Conservation (phyloP, 1,284 basidiomycete genomes). For the Apiotrichum sp. region DNA sequence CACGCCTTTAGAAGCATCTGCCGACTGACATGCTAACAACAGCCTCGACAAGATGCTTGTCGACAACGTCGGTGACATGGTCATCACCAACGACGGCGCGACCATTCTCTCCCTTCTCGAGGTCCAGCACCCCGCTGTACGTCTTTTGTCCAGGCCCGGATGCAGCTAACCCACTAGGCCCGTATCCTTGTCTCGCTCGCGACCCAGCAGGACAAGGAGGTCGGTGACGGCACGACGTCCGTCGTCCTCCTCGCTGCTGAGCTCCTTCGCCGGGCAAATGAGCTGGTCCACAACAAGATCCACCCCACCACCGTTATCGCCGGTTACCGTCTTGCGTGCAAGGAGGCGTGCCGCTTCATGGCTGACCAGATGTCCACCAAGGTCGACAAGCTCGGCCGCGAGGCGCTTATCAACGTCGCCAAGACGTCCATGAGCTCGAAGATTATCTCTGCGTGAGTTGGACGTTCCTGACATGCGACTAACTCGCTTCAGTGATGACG, state of each 20-base stretch:
- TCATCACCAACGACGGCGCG: conserved; percentile 98
- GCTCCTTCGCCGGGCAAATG: conserved; percentile 89
- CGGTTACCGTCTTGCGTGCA: conserved; percentile 89
- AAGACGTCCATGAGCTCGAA: conserved; percentile 99
- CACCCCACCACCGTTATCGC: conserved; percentile 99
- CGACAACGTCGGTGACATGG: conserved; percentile 99
- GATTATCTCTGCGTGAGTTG: conserved; percentile 85
- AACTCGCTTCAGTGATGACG: conserved; percentile 69
- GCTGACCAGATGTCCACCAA: conserved; percentile 95
- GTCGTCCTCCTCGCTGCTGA: conserved; percentile 98
- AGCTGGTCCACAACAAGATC: conserved; percentile 96
- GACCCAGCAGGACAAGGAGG: conserved; percentile 99
- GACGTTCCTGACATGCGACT: background rate
- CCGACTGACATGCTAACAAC: background rate
- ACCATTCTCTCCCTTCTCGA: conserved; percentile 90
- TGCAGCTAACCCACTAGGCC: conserved; percentile 39
- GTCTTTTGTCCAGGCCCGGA: conserved; percentile 14
- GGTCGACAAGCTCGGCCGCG: conserved; percentile 83
- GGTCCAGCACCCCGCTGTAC: conserved; percentile 83
- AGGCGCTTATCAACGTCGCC: conserved; percentile 90
- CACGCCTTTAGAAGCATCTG: too few relatives aligned
- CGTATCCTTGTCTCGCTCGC: conserved; percentile 97
- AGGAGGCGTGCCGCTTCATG: conserved; percentile 97
- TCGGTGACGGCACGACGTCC: conserved; percentile 98
- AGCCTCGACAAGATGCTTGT: conserved; percentile 96